Evolutionary conservation across 2,329 filamentous ascomycete genomes (phyloP).

Genomic region (Penicillium capsulatum): DNA sequence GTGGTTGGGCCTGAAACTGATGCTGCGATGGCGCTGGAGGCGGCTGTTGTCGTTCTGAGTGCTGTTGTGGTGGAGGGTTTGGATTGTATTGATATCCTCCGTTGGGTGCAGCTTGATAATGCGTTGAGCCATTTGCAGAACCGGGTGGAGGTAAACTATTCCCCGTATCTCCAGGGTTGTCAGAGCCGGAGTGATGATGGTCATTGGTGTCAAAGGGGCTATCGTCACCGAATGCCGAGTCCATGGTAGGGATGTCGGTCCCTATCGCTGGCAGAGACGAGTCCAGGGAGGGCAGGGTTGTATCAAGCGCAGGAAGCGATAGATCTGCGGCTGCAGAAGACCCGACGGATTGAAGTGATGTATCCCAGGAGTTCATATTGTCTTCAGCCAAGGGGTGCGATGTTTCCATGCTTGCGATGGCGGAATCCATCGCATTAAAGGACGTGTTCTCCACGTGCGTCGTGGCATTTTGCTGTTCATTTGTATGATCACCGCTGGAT

Average conservation of each 20-base stretch:
- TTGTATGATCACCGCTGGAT: not conserved
- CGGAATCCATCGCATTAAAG: slow-evolving; percentile 24
- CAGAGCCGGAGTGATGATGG: slow-evolving; percentile 10
- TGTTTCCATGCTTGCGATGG: slow-evolving; percentile 19
- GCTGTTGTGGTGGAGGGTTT: slow-evolving; percentile 32
- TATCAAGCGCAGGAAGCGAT: slow-evolving; percentile 26
- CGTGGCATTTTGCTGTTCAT: slow-evolving; percentile 8
- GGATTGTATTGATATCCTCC: slow-evolving; percentile 28
- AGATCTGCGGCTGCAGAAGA: slow-evolving; percentile 19
- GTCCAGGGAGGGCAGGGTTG: slow-evolving; percentile 24
- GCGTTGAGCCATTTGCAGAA: slow-evolving; percentile 36
- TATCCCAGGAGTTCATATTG: slow-evolving; percentile 23
- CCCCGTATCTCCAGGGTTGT: slow-evolving; percentile 12
- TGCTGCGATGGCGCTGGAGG: slow-evolving; percentile 25
- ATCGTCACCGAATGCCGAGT: slow-evolving; percentile 21
- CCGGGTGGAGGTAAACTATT: slow-evolving; percentile 22
- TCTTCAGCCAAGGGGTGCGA: slow-evolving; percentile 27
- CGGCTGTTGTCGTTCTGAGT: slow-evolving; percentile 42
- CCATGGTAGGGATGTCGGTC: slow-evolving; percentile 32
- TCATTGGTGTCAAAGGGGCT: slow-evolving; percentile 16
- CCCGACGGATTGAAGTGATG: slow-evolving; percentile 19
- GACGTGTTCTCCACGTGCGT: slow-evolving; percentile 19
- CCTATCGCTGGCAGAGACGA: slow-evolving; percentile 29
- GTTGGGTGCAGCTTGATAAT: slow-evolving; percentile 46
- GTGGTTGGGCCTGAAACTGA: slow-evolving; percentile 28